Percentiles rank a stretch among this genome's conserved stretches.
Conservation (phyloP, 108 stramenopile genomes). For the Nitzschia palea region DNA sequence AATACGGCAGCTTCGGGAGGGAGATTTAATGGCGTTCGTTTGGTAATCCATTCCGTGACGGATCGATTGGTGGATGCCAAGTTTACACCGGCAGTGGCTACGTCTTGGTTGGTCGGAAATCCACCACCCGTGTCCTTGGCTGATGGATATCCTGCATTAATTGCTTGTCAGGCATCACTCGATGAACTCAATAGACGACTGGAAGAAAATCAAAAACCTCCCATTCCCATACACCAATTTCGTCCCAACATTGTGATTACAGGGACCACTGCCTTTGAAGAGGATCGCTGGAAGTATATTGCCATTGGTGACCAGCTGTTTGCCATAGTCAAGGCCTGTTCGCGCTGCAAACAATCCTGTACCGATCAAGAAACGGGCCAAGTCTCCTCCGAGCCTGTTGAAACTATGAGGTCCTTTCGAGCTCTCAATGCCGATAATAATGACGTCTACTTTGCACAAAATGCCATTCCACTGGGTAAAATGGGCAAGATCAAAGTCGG, state of each 20-base stretch:
- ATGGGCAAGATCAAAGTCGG: constrained; percentile 61
- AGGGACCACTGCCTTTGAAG: constrained; percentile 68
- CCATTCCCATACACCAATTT: constrained; percentile 76
- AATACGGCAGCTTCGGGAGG: constrained; percentile 3
- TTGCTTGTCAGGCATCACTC: constrained; percentile 72
- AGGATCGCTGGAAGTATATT: constrained; percentile 86
- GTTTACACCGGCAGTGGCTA: constrained; percentile 56
- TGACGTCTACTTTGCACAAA: constrained; percentile 86
- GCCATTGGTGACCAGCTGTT: constrained; percentile 64
- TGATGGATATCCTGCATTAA: constrained; percentile 84
- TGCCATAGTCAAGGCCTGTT: constrained; percentile 81
- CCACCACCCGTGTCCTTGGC: constrained; percentile 57
- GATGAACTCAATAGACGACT: constrained; percentile 68
- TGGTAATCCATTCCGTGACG: constrained; percentile 38
- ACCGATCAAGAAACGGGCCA: constrained; percentile 79
- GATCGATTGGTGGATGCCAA: constrained; percentile 30
- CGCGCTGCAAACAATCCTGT: constrained; percentile 85
- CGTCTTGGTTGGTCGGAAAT: constrained; percentile 28
- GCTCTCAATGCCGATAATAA: constrained; percentile 37
- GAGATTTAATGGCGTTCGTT: constrained; percentile 45
- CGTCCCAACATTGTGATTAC: constrained; percentile 68
- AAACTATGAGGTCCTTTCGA: constrained; percentile 69
- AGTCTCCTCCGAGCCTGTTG: constrained; percentile 64
- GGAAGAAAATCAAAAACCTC: constrained; percentile 43
- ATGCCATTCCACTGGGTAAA: constrained; percentile 51